A percentile compares a stretch with the other conserved stretches of the same genome.
These are phyloP conservation scores for Tremellales sp. DNA, from an alignment of 1,284 basidiomycete genomes.

Conservation along the genomic window DNA sequence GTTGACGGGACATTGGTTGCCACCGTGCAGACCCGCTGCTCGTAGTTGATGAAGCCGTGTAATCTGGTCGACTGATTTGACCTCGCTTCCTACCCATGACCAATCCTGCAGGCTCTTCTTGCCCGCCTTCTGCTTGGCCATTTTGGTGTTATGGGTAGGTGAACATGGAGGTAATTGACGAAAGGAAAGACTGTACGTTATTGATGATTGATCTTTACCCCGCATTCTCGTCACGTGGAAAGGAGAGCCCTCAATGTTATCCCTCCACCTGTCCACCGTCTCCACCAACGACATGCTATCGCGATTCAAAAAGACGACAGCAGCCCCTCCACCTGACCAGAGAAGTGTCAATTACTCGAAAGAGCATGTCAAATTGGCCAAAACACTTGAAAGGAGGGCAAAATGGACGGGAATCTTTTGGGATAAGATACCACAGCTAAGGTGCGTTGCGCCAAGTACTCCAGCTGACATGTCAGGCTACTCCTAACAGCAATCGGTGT, in stretches of 20 bases:
- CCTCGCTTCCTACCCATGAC: constrained; percentile 72
- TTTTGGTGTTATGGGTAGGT: constrained; percentile 4
- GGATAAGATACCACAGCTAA: constrained; percentile 14
- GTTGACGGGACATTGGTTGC: constrained; percentile 2
- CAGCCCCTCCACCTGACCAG: constrained; percentile 13
- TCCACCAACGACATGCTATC: constrained; percentile 13
- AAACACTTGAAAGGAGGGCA: constrained; percentile 21
- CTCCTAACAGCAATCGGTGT: constrained; percentile 62
- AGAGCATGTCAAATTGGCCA: constrained; percentile 27
- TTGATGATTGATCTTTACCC: not conserved
- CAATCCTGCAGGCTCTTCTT: constrained; percentile 50
- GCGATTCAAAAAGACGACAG: constrained; percentile 6
- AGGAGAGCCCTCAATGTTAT: constrained; percentile 1
- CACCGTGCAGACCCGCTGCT: constrained; percentile 57
- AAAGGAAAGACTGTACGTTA: not conserved
- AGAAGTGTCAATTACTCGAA: constrained; percentile 22
- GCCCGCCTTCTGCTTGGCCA: not conserved
- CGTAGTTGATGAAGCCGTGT: constrained; percentile 60
- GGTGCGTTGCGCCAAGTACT: constrained; percentile 17
- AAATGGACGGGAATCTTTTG: constrained; percentile 12
- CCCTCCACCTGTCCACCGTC: not conserved
- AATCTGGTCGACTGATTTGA: constrained; percentile 57
- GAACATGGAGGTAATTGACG: not conserved
- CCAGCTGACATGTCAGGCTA: constrained; percentile 5
- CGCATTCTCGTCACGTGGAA: constrained; percentile 3